Base-by-base conservation (phyloP, 2,329 filamentous ascomycete species). In the Trichoderma citrinoviride region DNA sequence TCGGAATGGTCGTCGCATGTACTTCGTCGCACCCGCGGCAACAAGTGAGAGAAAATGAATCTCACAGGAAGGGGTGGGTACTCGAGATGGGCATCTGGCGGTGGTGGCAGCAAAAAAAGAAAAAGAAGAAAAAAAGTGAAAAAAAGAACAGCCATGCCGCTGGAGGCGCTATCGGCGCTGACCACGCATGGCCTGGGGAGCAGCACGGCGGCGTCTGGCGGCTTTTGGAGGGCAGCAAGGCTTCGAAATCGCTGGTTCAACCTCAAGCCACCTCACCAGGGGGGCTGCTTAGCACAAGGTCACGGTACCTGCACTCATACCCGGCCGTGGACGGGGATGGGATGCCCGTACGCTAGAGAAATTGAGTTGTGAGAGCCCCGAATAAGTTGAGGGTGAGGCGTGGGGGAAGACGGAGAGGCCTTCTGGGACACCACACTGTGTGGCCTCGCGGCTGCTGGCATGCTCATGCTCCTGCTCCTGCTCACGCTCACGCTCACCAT, bases 381-480 rank as follows among this genome's bases (percentile, higher is more conserved):
- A 37, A 37, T 37, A 37, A 37, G 33, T 37, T 43, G 29, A 41
- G 47, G 46, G 58, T 61, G 58, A 49, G 47, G 58, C 49, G 49
- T 52, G 58, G 41, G 21, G 41, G 25, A 46, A 44, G 37, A 61
- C 58, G 47, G 58, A 52, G 58, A n/a, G 33, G 2, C 58, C 58
- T 53, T 61, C 52, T 61, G 47, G 47, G 37, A 53, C 58, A 53
- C 47, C 58, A 53, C 58, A 61, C 58, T 61, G 58, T 61, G 57
- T 49, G 57, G 46, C 57, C 33, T 61, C 17, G 23, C 58, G 58
- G 58, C 47, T 61, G 58, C 58, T 61, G 58, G 58, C 58, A 61
- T 61, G 47, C 52, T 46, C 14, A 46, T 7, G n/a, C n/a, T 7
- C 15, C 15, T 49, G 46, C 52, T 55, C 33, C 41, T 19, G 29